phyloP scores from a whole-genome alignment of 345 rosid genomes.

The Gossypium raimondii region DNA sequence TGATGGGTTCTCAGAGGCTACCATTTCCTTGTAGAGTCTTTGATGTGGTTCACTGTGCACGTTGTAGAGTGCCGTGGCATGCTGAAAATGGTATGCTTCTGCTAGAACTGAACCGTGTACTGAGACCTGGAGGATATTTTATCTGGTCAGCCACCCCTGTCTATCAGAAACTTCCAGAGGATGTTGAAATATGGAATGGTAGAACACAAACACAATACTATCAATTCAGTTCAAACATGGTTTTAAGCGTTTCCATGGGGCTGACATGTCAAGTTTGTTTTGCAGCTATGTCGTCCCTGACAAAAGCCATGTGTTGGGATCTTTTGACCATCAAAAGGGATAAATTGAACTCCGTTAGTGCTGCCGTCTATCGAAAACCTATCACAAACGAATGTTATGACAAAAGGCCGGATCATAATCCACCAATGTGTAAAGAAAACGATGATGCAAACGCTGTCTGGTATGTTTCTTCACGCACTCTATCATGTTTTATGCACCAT shows the following conservation, averaged over 20 bases:
- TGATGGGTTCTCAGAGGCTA: slow-evolving; percentile 87
- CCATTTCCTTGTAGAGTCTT: slow-evolving; percentile 90
- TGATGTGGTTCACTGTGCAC: slow-evolving; percentile 85
- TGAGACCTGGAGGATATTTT: slow-evolving; percentile 86
- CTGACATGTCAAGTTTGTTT: slow-evolving; percentile 17
- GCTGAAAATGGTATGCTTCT: slow-evolving; percentile 64
- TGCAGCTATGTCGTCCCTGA: slow-evolving; percentile 74
- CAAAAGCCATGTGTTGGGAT: slow-evolving; percentile 80
- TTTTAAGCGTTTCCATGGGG: not conserved
- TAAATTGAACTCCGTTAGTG: slow-evolving; percentile 64
- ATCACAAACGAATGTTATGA: slow-evolving; percentile 69
- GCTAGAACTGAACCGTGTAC: slow-evolving; percentile 77
- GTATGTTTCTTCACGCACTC: slow-evolving; percentile 27
- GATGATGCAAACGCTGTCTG: slow-evolving; percentile 92
- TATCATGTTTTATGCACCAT: not conserved
- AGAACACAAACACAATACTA: not conserved
- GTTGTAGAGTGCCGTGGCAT: slow-evolving; percentile 98
- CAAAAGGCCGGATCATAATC: slow-evolving; percentile 50
- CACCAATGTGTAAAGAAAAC: slow-evolving; percentile 67
- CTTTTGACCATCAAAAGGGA: slow-evolving; percentile 79
- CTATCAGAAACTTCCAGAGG: slow-evolving; percentile 67
- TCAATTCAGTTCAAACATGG: not conserved
- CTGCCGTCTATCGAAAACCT: slow-evolving; percentile 81
- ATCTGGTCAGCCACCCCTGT: slow-evolving; percentile 98
- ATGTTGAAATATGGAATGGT: slow-evolving; percentile 86